These are phyloP conservation scores for Rhinocladiella mackenziei DNA, from an alignment of 2,329 filamentous ascomycete genomes.

Conservation along the genomic window DNA sequence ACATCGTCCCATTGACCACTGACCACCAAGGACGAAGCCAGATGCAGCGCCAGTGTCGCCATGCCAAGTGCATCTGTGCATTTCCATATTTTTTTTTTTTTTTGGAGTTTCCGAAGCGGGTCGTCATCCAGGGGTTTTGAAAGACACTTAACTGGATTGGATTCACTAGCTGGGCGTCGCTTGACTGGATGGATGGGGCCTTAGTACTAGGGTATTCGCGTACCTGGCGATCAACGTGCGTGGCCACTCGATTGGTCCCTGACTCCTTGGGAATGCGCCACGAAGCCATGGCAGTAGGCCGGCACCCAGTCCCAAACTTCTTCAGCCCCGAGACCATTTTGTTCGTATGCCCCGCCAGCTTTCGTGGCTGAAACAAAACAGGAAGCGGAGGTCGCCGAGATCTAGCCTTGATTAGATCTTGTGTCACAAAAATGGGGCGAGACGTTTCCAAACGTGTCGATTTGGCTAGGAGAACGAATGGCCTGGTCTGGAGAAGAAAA, in stretches of 20 bases:
- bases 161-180: no score
- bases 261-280: conserved; percentile 14
- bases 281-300: conserved; percentile 6
- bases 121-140: conserved; percentile 9
- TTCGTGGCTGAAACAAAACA: no score
- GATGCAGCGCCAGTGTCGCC: conserved; percentile 9
- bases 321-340: background rate
- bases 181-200: background rate
- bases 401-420: no score
- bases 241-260: conserved; percentile 17
- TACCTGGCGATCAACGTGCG: conserved; percentile 24
- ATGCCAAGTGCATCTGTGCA: conserved; percentile 17
- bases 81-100: background rate
- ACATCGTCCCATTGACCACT: no score
- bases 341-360: no score
- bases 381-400: no score
- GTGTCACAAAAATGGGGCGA: no score
- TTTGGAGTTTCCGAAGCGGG: conserved; percentile 8
- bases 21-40: no score
- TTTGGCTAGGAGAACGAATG: no score
- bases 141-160: background rate
- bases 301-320: background rate
- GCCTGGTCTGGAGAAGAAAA: no score
- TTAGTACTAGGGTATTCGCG: conserved; percentile 12
- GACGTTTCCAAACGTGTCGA: no score